Evolutionary conservation across 768 basidiomycete species (phyloP), one percentile per base, ranked within the genome.

Genomic region (Rhizopogon vulgaris): DNA sequence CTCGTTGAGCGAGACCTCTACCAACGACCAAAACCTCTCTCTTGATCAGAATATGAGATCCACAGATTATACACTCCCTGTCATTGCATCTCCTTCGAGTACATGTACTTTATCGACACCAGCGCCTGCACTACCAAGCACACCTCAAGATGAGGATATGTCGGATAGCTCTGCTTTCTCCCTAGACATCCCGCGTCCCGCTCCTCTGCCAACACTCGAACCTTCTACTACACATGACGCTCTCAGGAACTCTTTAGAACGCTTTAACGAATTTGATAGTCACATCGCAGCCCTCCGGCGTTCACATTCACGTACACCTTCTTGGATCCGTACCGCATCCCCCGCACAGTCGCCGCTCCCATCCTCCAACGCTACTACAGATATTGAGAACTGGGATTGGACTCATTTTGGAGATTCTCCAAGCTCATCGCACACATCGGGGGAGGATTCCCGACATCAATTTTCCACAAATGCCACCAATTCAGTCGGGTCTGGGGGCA

Each of bases 141-240:
- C 78, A 32, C 67, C 78, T 25, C 74, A 77, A 48, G 79, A 80
- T 52, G 69, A 78, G 36, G 76, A 76, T 41, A 79, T 82, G 79
- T 61, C 73, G 22, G 76, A 78, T 54, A 71, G 73, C 55, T 61
- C 66, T 41, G 45, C 55, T 48, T 60, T 61, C 30, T 58, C 56
- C 40, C 52, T 68, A 18, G 65, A 66, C 25, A 27, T 56, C 12
- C 53, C 60, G 7, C 58, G 45, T 18, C 45, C 63, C 6, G 17
- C 52, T 7, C 39, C 58, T 10, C 56, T 55, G 7, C 54, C 56
- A 6, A 55, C 56, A n/a, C 56, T 49, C 17, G 32, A 41, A 25
- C 58, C 56, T 48, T 30, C 57, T 3, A 53, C 56, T 2, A 54
- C 65, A 39, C 68, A 73, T 36, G 75, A 78, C 14, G 58, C 62